Evolutionary conservation across 2,329 filamentous ascomycete species (phyloP).

Genomic region (Fusarium dlaminii): DNA sequence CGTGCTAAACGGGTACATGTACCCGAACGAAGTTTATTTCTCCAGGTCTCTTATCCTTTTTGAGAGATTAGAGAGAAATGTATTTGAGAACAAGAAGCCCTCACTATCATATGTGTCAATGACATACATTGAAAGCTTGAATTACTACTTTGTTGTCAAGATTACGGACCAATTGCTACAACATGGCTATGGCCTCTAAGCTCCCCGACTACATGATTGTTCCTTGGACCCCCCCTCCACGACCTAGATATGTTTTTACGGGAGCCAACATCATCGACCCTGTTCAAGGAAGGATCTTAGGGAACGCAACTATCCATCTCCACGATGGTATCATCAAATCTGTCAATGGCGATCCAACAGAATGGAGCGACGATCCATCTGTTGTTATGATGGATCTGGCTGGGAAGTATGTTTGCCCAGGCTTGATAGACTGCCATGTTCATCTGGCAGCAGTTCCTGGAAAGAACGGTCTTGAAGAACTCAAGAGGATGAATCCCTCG

Average conservation of each 20-base stretch:
- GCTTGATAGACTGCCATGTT: neutral
- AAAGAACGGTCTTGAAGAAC: neutral
- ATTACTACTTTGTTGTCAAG: too few species aligned
- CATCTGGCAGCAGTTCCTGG: neutral
- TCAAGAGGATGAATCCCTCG: neutral
- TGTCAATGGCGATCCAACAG: neutral
- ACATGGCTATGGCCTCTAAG: neutral
- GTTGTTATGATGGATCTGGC: neutral
- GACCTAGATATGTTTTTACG: neutral
- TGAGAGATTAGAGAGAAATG: too few species aligned
- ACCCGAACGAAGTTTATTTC: neutral
- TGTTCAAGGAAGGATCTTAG: neutral
- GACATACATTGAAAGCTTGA: too few species aligned
- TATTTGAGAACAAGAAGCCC: too few species aligned
- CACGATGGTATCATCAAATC: neutral
- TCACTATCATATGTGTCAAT: too few species aligned
- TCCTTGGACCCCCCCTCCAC: neutral
- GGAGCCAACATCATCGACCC: neutral
- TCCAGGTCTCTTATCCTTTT: too few species aligned
- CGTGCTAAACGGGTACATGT: neutral
- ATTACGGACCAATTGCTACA: neutral
- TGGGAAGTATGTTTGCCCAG: neutral
- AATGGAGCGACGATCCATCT: neutral
- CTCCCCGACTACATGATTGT: neutral
- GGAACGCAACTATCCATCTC: neutral